Base-by-base conservation (phyloP, 2,329 filamentous ascomycete species). In the Fusarium goolgardi region DNA sequence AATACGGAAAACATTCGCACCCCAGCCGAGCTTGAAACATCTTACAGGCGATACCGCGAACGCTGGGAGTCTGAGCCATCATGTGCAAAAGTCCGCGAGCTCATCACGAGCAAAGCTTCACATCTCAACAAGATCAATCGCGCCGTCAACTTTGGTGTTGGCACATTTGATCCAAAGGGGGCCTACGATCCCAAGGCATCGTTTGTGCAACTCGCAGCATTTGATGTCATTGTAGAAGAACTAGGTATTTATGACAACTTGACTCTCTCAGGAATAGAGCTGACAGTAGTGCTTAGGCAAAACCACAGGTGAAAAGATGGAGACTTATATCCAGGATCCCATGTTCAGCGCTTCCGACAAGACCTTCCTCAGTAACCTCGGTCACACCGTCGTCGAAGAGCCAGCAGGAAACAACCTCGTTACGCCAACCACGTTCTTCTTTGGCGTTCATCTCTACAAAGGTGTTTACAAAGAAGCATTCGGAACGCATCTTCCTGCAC, bases 361-460 rank as follows among this genome's bases (percentile, higher is more conserved):
- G 35, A 75, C 77, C 0, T 90, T 89, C 67, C 82, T 90, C 29
- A 73, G 80, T 59, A 78, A 81, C 23, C 82, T 90, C 0, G 85
- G 87, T n/a, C 85, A 87, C 52, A 55, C 77, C 3, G 79, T 85
- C 5, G 79, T 86, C 6, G 78, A 84, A 1, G 79, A 84, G 3
- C 90, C 90, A 0, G 72, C 57, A 1, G 89, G 82, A 0, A 89
- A 87, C 67, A 75, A 81, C 0, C 69, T 81, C 8, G 80, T 91
- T 12, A 80, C 82, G 18, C 47, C 73, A 0, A 71, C 77, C 0
- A 84, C 86, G 0, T 73, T 92, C 2, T 79, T 90, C 3, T 92
- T 86, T 66, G 89, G 86, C 2, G 82, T 91, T 0, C 89, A 91
- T 51, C 81, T 89, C 59, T 88, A 88, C 58, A 80, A 78, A 23